Percentiles rank a stretch among this genome's conserved stretches.
phyloP scores from a whole-genome alignment of 768 basidiomycete genomes.

The Hypsizygus marmoreus region DNA sequence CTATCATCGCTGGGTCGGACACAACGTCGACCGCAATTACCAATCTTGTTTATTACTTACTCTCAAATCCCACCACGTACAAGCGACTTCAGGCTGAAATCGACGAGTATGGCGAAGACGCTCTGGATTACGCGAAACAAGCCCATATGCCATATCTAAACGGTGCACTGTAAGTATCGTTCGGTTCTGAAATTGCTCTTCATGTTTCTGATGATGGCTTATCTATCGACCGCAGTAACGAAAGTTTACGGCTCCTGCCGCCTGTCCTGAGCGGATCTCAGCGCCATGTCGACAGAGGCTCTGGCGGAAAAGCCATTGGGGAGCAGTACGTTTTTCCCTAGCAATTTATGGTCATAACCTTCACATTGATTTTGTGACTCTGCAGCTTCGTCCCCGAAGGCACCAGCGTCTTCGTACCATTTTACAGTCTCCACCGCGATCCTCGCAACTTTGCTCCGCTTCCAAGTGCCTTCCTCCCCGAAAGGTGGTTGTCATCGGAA shows the following conservation, averaged over 20 bases:
- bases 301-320: conserved; percentile 40
- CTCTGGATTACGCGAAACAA: conserved; percentile 26
- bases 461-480: conserved; percentile 45
- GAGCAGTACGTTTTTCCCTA: conserved; percentile 39
- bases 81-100: conserved; percentile 36
- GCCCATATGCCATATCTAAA: conserved; percentile 37
- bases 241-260: conserved; percentile 50
- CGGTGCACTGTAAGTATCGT: conserved; percentile 32
- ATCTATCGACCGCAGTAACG: conserved; percentile 42
- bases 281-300: conserved; percentile 36
- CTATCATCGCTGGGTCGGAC: conserved; percentile 45
- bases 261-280: conserved; percentile 50
- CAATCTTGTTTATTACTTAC: conserved; percentile 35
- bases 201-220: background rate
- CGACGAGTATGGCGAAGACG: conserved; percentile 28
- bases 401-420: conserved; percentile 44
- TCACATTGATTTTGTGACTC: too few species aligned
- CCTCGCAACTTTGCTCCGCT: conserved; percentile 46
- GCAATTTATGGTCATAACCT: too few species aligned
- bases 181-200: background rate
- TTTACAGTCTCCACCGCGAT: conserved; percentile 47
- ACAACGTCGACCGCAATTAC: conserved; percentile 38
- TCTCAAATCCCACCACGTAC: conserved; percentile 33
- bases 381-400: conserved; percentile 48
- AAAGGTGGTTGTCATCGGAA: conserved; percentile 34